phyloP scores from a whole-genome alignment of 768 basidiomycete species.

The Trametes maxima region DNA sequence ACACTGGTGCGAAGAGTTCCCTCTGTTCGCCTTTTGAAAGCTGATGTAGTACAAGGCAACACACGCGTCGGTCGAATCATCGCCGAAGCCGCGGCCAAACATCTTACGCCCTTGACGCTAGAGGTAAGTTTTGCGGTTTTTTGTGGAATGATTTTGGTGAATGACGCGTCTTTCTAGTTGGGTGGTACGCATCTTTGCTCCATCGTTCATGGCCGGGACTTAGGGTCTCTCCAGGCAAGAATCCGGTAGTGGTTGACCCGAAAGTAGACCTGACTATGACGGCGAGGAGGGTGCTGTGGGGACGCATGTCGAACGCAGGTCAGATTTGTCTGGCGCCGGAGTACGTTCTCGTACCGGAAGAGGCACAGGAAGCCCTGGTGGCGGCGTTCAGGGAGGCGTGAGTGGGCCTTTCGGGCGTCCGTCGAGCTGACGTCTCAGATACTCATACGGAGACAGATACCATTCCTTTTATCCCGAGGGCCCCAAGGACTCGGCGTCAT shows the following conservation, averaged over 20 bases:
- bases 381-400: conserved; percentile 45
- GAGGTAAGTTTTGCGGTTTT: conserved; percentile 40
- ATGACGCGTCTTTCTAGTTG: not conserved
- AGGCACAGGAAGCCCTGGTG: conserved; percentile 37
- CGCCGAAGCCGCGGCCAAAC: conserved; percentile 73
- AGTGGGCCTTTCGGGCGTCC: conserved; percentile 14
- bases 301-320: conserved; percentile 70
- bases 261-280: conserved; percentile 58
- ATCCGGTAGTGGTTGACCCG: conserved; percentile 66
- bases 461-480: conserved; percentile 53
- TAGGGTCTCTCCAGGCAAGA: conserved; percentile 46
- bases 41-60: conserved; percentile 19
- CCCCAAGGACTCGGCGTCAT: conserved; percentile 43
- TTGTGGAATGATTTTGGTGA: not conserved
- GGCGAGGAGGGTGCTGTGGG: conserved; percentile 74
- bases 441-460: conserved; percentile 3
- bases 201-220: not conserved
- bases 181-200: not conserved
- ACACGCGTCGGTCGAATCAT: conserved; percentile 67
- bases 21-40: rapidly evolving
- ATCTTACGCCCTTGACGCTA: conserved; percentile 71
- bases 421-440: not conserved
- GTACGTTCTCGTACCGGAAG: conserved; percentile 47
- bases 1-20: conserved; percentile 43
- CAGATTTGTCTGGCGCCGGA: conserved; percentile 69